phyloP scores from a whole-genome alignment of 345 rosid genomes.

The Lagerstroemia speciosa region DNA sequence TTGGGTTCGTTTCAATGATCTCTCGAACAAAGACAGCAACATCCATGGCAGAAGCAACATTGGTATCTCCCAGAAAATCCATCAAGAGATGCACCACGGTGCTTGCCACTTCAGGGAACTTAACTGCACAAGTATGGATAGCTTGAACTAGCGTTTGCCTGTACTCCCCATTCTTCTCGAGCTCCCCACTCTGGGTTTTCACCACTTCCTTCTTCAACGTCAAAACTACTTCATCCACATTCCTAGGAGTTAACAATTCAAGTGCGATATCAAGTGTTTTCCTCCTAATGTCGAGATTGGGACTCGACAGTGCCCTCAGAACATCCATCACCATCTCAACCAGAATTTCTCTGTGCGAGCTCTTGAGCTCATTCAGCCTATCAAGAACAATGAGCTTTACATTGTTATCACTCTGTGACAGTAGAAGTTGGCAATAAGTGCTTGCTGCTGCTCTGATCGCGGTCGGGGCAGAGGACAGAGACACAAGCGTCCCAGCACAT shows the following conservation, averaged over 20 bases:
- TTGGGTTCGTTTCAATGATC: constrained; percentile 79
- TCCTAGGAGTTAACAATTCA: constrained; percentile 68
- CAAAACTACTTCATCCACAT: constrained; percentile 68
- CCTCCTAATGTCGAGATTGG: constrained; percentile 72
- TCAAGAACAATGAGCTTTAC: constrained; percentile 84
- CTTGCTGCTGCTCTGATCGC: constrained; percentile 79
- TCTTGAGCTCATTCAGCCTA: constrained; percentile 69
- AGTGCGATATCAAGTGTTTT: constrained; percentile 79
- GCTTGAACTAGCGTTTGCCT: constrained; percentile 94
- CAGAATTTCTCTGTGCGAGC: constrained; percentile 66
- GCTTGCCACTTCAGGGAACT: constrained; percentile 93
- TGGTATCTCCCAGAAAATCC: constrained; percentile 88
- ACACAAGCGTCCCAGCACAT: constrained; percentile 56
- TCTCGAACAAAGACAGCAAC: constrained; percentile 77
- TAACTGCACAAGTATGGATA: constrained; percentile 77
- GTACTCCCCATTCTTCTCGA: constrained; percentile 85
- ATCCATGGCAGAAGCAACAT: constrained; percentile 82
- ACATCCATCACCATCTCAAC: constrained; percentile 84
- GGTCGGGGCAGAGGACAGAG: constrained; percentile 83
- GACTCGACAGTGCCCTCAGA: constrained; percentile 82
- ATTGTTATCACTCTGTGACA: constrained; percentile 83
- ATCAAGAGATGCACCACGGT: constrained; percentile 82
- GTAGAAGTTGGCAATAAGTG: constrained; percentile 76
- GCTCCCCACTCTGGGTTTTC: constrained; percentile 83
- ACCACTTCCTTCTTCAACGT: constrained; percentile 83